Conservation (phyloP, 495 filamentous ascomycete genomes). For the Collariella sp. region DNA sequence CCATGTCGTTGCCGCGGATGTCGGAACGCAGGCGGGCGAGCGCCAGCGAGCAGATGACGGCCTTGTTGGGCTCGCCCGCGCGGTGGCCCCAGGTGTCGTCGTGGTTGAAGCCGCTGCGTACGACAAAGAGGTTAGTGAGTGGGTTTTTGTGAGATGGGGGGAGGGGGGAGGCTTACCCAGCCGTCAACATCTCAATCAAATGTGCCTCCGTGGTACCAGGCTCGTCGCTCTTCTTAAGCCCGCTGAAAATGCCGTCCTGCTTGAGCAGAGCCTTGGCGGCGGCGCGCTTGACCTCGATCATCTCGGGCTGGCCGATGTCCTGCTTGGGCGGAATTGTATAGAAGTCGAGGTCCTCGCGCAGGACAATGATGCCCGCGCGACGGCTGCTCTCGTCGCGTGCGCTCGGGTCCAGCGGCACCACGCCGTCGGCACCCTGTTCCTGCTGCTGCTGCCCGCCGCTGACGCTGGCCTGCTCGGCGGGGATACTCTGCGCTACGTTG, state of each 20-base stretch:
- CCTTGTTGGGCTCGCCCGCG: slow-evolving; percentile 92
- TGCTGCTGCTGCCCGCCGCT: too few relatives aligned
- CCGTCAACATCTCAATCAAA: slow-evolving; percentile 98
- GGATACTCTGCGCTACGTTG: slow-evolving; percentile 87
- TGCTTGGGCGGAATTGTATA: slow-evolving; percentile 87
- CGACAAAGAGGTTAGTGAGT: background rate
- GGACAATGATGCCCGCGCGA: slow-evolving; percentile 92
- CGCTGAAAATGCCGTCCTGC: slow-evolving; percentile 95
- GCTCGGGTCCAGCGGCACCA: slow-evolving; percentile 49
- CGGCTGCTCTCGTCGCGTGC: slow-evolving; percentile 48
- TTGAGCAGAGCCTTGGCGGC: slow-evolving; percentile 75
- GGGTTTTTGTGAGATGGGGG: background rate
- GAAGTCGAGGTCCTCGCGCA: slow-evolving; percentile 95
- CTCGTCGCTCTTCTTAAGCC: slow-evolving; percentile 88
- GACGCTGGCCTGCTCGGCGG: slow-evolving; percentile 50
- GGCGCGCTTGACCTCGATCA: slow-evolving; percentile 95
- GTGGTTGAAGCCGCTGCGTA: slow-evolving; percentile 79
- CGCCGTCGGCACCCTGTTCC: slow-evolving; percentile 52
- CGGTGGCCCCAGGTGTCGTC: slow-evolving; percentile 94
- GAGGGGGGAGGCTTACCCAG: slow-evolving; percentile 57
- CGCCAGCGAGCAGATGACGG: slow-evolving; percentile 93
- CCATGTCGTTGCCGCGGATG: slow-evolving; percentile 67
- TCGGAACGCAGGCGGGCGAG: slow-evolving; percentile 88
- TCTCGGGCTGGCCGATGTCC: slow-evolving; percentile 79
- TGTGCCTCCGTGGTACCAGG: slow-evolving; percentile 95